phyloP scores from a whole-genome alignment of 495 filamentous ascomycete species.

The Lepraria neglecta region DNA sequence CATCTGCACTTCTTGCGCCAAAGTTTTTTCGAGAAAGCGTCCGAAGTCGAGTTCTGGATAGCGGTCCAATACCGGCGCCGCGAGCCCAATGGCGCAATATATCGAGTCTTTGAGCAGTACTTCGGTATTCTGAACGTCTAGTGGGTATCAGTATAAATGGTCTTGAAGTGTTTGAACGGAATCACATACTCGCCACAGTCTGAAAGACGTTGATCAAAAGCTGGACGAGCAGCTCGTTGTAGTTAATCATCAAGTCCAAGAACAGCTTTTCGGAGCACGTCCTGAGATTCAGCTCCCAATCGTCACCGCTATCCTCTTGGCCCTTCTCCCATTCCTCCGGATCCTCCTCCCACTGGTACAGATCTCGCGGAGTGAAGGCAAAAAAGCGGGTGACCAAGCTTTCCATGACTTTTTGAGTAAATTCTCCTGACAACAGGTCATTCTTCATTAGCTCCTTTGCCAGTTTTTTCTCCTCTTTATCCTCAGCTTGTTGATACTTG shows the following conservation, averaged over 20 bases:
- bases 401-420: constrained; percentile 73
- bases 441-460: constrained; percentile 59
- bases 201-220: constrained; percentile 75
- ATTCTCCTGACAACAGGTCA: constrained; percentile 64
- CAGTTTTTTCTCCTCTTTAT: constrained; percentile 58
- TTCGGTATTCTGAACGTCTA: constrained; percentile 54
- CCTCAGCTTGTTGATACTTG: constrained; percentile 64
- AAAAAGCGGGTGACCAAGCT: constrained; percentile 81
- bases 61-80: constrained; percentile 64
- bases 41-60: constrained; percentile 69
- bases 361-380: constrained; percentile 74
- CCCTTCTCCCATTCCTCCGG: constrained; percentile 87
- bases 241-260: constrained; percentile 81
- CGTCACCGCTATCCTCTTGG: constrained; percentile 71
- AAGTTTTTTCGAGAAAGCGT: constrained; percentile 61
- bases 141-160: not conserved
- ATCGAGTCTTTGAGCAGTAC: constrained; percentile 85
- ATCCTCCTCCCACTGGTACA: constrained; percentile 85
- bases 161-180: not conserved
- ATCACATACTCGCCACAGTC: constrained; percentile 55
- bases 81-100: constrained; percentile 84
- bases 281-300: constrained; percentile 81
- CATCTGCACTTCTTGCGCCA: constrained; percentile 74
- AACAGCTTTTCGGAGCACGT: constrained; percentile 92
- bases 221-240: constrained; percentile 66